Percentiles rank a stretch among this genome's conserved stretches.
Conservation (phyloP, 2,329 filamentous ascomycete genomes). For the Lecanicillium sp. region DNA sequence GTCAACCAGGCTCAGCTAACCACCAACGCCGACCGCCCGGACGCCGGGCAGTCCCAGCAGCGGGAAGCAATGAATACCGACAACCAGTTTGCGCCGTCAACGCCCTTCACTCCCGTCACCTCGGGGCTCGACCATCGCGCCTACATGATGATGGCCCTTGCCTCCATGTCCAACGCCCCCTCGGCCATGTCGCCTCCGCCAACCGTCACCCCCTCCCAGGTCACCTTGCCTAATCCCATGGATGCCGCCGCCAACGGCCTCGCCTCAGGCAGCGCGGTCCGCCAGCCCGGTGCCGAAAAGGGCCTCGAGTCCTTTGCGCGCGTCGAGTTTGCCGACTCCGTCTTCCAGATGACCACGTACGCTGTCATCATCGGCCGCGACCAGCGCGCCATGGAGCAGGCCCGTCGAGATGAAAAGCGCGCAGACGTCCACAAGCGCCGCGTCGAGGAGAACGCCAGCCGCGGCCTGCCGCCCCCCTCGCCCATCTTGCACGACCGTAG, state of each 20-base stretch:
- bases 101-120: slow-evolving; percentile 30
- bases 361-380: slow-evolving; percentile 68
- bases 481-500: slow-evolving; percentile 45
- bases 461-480: slow-evolving; percentile 45
- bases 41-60: slow-evolving; percentile 14
- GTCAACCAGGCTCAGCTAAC: slow-evolving; percentile 19
- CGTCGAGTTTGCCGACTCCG: slow-evolving; percentile 67
- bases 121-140: slow-evolving; percentile 31
- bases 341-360: slow-evolving; percentile 73
- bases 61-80: slow-evolving; percentile 17
- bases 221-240: slow-evolving; percentile 35
- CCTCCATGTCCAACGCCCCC: slow-evolving; percentile 31
- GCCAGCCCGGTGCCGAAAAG: slow-evolving; percentile 32
- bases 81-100: slow-evolving; percentile 26
- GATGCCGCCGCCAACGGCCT: slow-evolving; percentile 26
- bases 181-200: slow-evolving; percentile 35
- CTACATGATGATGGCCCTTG: slow-evolving; percentile 42
- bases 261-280: slow-evolving; percentile 26
- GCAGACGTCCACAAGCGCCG: slow-evolving; percentile 39
- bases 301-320: slow-evolving; percentile 51
- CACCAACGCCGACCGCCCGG: slow-evolving; percentile 6
- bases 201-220: slow-evolving; percentile 41
- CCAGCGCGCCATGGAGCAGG: slow-evolving; percentile 51
- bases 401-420: slow-evolving; percentile 45
- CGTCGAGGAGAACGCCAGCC: slow-evolving; percentile 40